These are phyloP conservation scores for Ganoderma sinense DNA, from an alignment of 1,284 basidiomycete genomes.

Conservation along the genomic window DNA sequence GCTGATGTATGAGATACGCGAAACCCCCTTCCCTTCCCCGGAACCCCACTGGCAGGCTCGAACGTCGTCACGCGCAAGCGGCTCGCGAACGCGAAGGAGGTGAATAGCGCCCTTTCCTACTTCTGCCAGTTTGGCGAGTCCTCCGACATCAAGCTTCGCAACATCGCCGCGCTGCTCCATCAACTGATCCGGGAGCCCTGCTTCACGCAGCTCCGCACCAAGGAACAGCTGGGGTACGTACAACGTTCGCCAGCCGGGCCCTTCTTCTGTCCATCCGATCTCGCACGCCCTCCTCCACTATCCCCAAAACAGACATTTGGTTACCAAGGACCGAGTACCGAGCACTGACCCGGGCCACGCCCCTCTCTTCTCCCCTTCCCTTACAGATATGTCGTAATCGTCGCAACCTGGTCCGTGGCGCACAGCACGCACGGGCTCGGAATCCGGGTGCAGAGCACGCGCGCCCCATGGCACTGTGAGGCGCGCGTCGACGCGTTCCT, in stretches of 20 bases:
- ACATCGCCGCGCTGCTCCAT: conserved; percentile 32
- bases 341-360: background rate
- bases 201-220: conserved; percentile 39
- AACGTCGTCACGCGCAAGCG: conserved; percentile 32
- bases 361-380: background rate
- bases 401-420: conserved; percentile 28
- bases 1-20: background rate
- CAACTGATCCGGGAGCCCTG: conserved; percentile 39
- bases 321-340: background rate
- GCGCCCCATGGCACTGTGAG: conserved; percentile 36
- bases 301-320: background rate
- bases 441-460: conserved; percentile 39
- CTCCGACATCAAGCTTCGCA: conserved; percentile 30
- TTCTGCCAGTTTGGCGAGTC: conserved; percentile 40
- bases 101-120: conserved; percentile 38
- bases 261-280: conserved; percentile 1
- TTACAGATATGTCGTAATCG: conserved; percentile 38
- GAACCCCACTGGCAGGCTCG: conserved; percentile 24
- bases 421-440: conserved; percentile 36
- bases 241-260: background rate
- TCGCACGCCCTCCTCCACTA: background rate
- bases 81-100: conserved; percentile 36
- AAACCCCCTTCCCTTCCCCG: background rate
- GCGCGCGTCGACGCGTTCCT: conserved; percentile 40
- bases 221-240: conserved; percentile 41